Evolutionary conservation across 768 basidiomycete species (phyloP).

Genomic region (Leccinum rimulosum): DNA sequence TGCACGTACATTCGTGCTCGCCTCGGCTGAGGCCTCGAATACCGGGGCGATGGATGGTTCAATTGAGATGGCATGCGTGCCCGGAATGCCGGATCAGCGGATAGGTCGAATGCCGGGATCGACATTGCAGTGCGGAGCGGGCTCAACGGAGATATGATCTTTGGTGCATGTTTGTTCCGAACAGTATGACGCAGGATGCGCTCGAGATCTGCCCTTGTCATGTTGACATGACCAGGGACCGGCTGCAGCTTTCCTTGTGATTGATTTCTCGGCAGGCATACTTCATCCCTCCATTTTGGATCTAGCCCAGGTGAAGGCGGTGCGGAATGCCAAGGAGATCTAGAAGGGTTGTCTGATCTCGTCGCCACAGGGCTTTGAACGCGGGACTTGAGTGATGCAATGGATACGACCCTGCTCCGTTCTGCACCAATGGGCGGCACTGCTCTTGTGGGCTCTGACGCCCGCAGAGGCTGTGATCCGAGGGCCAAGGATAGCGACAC

Average conservation of each 20-base stretch:
- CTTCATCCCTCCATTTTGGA: conserved; percentile 4
- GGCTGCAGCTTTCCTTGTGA: conserved; percentile 1
- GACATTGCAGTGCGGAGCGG: conserved; percentile 25
- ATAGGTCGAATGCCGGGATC: conserved; percentile 10
- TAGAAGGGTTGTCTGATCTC: neutral
- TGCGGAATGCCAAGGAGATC: conserved; percentile 11
- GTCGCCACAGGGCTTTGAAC: neutral
- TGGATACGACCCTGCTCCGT: conserved; percentile 24
- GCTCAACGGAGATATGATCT: conserved; percentile 30
- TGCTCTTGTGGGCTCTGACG: conserved; percentile 20
- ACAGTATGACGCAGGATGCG: conserved; percentile 26
- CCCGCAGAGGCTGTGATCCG: conserved; percentile 26
- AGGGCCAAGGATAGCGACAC: conserved; percentile 23
- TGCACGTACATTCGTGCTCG: conserved; percentile 30
- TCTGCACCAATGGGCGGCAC: conserved; percentile 32
- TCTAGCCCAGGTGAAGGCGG: conserved; percentile 4
- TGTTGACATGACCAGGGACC: neutral
- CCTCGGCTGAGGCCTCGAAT: conserved; percentile 12
- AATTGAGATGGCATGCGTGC: conserved; percentile 23
- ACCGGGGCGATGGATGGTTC: conserved; percentile 22
- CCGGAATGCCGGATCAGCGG: conserved; percentile 16
- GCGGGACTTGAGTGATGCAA: conserved; percentile 11
- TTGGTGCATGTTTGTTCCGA: conserved; percentile 27
- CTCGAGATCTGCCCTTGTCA: conserved; percentile 21
- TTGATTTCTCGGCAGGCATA: neutral